phyloP scores from a whole-genome alignment of 768 basidiomycete genomes.

The Fibroporia radiculosa region DNA sequence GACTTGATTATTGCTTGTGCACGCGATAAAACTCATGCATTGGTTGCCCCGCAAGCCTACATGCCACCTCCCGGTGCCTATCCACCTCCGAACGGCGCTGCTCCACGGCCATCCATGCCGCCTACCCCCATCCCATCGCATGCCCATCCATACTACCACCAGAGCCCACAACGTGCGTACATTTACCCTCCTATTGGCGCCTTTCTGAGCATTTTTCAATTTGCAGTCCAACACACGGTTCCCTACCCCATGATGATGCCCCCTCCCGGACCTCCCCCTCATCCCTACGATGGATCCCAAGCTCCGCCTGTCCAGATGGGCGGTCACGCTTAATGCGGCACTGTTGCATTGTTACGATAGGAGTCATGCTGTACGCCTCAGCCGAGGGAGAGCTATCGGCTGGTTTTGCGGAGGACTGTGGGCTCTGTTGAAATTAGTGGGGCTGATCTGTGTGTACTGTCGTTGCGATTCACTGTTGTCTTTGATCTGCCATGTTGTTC shows the following conservation, averaged over 20 bases:
- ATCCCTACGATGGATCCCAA: conserved; percentile 66
- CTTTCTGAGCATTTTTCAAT: conserved; percentile 9
- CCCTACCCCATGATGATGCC: conserved; percentile 94
- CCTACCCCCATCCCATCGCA: conserved; percentile 84
- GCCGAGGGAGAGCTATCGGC: neutral
- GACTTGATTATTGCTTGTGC: conserved; percentile 25
- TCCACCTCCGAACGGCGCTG: conserved; percentile 72
- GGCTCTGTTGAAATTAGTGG: neutral
- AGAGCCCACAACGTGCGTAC: conserved; percentile 76
- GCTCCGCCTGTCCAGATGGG: conserved; percentile 72
- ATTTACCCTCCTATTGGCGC: conserved; percentile 12
- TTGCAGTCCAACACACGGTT: conserved; percentile 73
- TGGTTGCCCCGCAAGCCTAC: conserved; percentile 61
- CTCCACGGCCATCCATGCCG: conserved; percentile 83
- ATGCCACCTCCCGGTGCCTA: conserved; percentile 80
- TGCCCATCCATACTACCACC: conserved; percentile 83
- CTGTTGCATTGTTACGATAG: neutral
- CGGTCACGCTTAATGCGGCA: conserved; percentile 41
- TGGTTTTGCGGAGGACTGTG: neutral
- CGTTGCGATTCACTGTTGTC: conserved; percentile 12
- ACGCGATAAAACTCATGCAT: neutral
- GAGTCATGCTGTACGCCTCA: conserved; percentile 1
- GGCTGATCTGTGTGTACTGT: conserved; percentile 4
- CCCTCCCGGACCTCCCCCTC: conserved; percentile 60
- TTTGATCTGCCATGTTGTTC: conserved; percentile 18